Base-by-base conservation (phyloP, 305 asterid species). In the Euphrasia arctica region DNA sequence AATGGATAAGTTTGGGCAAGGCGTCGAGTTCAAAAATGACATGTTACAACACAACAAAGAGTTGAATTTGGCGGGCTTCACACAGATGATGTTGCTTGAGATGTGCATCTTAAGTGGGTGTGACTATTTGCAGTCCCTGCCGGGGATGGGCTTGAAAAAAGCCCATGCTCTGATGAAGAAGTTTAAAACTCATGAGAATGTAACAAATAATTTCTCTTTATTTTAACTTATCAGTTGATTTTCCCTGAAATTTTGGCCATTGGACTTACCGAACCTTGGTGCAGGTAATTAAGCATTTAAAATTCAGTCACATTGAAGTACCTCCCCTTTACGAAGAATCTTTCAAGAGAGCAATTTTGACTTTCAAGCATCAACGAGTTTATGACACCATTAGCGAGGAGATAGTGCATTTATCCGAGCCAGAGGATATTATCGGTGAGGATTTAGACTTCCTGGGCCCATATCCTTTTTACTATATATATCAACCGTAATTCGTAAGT, bases 1-100 rank as follows among this genome's bases (percentile, higher is more conserved):
- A 72, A 92, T 92, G 98, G 98, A 92, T 77, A 92, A 89, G 77
- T 89, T 85, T 77, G 98, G 98, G 66, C 97, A 92, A 76, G 97
- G 98, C 54, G 91, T 87, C 67, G 96, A 92, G 82, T 92, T 80
- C 65, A 81, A 74, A 70, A 80, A 71, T 68, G 65, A 82, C 66
- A 71, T 58, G 84, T 76, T 93, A 77, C 81, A 80, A 49, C 77
- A 83, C 50, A 90, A 93, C 77, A 93, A 78, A 74, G 98, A 90
- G 4, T 74, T 90, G 50, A 86, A 75, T 77, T 75, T 93, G 51
- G 73, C 67, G 9, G 98, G 95, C 54, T 93, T 93, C 79, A 84
- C 87, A 48, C 85, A 83, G 54, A 88, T 72, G 88, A 90, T 90
- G 98, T 50, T 93, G 79, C 89, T 93, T 65, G 98, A 93, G 74